Base-by-base conservation (phyloP, 169 alveolate species). In the Theileria orientalis region DNA sequence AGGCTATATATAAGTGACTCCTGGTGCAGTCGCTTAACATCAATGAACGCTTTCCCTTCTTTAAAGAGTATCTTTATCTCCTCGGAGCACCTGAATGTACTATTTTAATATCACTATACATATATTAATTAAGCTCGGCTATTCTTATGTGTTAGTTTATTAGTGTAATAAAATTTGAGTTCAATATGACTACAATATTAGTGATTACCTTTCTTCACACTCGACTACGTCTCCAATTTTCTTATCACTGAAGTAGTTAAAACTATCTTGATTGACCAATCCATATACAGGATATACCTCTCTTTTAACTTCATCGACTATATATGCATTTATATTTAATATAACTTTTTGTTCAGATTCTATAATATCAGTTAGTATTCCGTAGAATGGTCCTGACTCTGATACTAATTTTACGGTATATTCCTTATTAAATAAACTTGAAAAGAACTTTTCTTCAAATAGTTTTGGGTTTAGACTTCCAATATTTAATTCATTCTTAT, bases 1-100 rank as follows among this genome's bases (percentile, higher is more conserved):
- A 78, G 29, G 47, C 60, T 63, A 82, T 78, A 78, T 42, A 78
- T 30, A 23, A 78, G 70, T 40, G 75, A 37, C 0, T 78, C 69
- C 14, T 73, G 79, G 70, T 78, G 74, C 29, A 57, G 80, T 5
- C 86, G 72, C 68, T 56, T 52, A 3, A 61, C 82, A 6, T 46
- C 14, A 25, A 73, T 59, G 23, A 68, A 70, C n/a, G 69, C 47
- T 30, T 21, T 52, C 54, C 40, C 77, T 63, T 69, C 27, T 19
- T 9, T 37, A 37, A 59, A 41, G 9, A 21, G 25, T 21, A 59
- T 16, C 7, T 30, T 59, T 8, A 41, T 5, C 9, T 59, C 25
- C 8, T 59, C 51, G 35, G n/a, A 49, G 25, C 35, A 25, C 7
- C 69, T 59, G 25, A 41, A n/a, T 9, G 3, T 19, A 47, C 13